These are phyloP conservation scores for Floccularia luteovirens DNA, from an alignment of 768 basidiomycete species.

Conservation along the genomic window DNA sequence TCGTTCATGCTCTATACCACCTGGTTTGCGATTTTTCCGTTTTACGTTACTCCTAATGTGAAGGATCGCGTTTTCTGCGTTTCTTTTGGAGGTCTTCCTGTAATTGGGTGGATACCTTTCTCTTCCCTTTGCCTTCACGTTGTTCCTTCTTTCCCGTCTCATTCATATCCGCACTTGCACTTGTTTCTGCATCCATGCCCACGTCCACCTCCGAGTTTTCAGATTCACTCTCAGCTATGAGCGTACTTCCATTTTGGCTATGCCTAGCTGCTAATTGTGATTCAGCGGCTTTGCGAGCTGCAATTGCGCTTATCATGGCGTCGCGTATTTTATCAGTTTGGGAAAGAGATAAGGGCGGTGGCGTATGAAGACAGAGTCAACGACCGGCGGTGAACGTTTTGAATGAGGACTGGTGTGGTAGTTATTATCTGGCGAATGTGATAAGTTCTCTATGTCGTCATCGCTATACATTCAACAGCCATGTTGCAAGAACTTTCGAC, in stretches of 20 bases:
- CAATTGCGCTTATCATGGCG: slow-evolving; percentile 69
- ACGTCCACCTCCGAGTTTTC: slow-evolving; percentile 10
- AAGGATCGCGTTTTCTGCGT: background rate
- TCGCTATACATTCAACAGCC: too few species aligned
- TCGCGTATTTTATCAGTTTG: too few species aligned
- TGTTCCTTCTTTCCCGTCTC: slow-evolving; percentile 16
- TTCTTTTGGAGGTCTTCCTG: background rate
- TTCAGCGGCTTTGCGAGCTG: slow-evolving; percentile 58
- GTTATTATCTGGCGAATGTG: too few species aligned
- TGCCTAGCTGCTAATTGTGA: slow-evolving; percentile 2
- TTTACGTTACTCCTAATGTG: background rate
- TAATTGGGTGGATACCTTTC: background rate
- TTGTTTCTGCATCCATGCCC: too few species aligned
- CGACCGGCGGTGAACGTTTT: too few species aligned
- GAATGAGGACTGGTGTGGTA: too few species aligned
- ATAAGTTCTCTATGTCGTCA: too few species aligned
- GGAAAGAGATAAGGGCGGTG: too few species aligned
- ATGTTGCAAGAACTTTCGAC: too few species aligned
- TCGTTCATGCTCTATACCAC: slow-evolving; percentile 12
- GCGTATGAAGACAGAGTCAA: too few species aligned
- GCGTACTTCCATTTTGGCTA: slow-evolving; percentile 37
- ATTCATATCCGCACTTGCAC: slow-evolving; percentile 10
- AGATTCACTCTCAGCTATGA: slow-evolving; percentile 9
- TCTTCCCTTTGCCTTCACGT: background rate
- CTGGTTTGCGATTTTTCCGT: slow-evolving; percentile 11